Evolutionary conservation across 345 rosid genomes (phyloP), one percentile per base, ranked within the genome.

Genomic region (Hevea brasiliensis): DNA sequence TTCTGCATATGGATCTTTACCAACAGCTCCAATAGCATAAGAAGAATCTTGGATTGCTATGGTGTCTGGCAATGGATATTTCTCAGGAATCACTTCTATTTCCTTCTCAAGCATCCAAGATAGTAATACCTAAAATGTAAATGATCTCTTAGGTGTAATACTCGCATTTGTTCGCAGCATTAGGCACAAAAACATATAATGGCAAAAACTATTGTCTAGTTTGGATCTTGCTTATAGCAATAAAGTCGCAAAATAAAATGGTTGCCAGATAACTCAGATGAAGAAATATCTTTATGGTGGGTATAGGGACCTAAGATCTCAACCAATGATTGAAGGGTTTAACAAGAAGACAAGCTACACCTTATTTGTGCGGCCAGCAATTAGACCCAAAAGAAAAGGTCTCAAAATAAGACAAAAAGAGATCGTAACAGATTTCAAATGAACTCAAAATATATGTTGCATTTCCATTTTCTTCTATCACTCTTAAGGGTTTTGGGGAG

Each of bases 1-100:
- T 67, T 94, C 98, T 58, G 94, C 97, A 72, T 87, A 94, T 11
- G 97, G 89, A 45, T 58, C 74, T 81, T 94, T 97, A 51, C 98
- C 98, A 12, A 92, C 87, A 44, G 88, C 97, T 48, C 84, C 88
- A 48, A 94, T 85, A 51, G 97, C 93, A 48, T 81, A 90, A 9
- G 87, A 82, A 85, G 84, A 84, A 27, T 80, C 79, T 63, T 70
- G 73, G 61, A 74, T 26, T 18, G 81, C 77, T 84, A 94, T 79
- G 48, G 87, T 84, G 63, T 77, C 84, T 2, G 84, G 67, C n/a
- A 96, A 81, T 57, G 94, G 96, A 76, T 72, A 63, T 57, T 78
- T 50, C 79, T 89, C 92, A 45, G 82, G 87, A 45, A 85, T 78
- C 59, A 94, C 90, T 77, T 94, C 89, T 18, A 96, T 86, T 67